These are phyloP conservation scores for Teratosphaeria zuluensis DNA, from an alignment of 2,329 filamentous ascomycete genomes.

Conservation along the genomic window DNA sequence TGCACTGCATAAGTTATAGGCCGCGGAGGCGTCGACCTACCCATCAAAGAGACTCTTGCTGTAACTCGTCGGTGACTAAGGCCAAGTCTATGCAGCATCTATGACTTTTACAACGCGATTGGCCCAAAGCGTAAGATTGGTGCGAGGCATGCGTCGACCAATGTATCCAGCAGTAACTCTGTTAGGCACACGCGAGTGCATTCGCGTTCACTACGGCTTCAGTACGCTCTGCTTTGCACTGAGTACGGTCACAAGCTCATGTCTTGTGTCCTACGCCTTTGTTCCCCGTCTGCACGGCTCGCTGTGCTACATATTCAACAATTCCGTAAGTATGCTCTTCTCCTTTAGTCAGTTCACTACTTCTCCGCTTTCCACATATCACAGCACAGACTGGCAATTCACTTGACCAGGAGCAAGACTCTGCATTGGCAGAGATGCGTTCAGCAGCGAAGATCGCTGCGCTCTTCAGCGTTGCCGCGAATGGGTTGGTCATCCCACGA, in stretches of 20 bases:
- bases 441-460: background rate
- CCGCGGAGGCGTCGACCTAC: too few species aligned
- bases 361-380: background rate
- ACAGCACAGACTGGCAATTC: background rate
- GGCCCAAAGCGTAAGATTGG: background rate
- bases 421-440: background rate
- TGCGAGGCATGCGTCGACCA: background rate
- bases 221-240: background rate
- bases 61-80: too few species aligned
- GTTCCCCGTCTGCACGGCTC: background rate
- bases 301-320: background rate
- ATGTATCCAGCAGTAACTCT: background rate
- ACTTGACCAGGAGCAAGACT: background rate
- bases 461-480: background rate
- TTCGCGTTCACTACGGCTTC: background rate
- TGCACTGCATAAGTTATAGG: too few species aligned
- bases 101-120: too few species aligned
- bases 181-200: background rate
- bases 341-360: too few species aligned
- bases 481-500: background rate
- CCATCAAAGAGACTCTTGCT: too few species aligned
- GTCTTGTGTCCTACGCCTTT: background rate
- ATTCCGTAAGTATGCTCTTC: background rate
- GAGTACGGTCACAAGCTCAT: background rate
- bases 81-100: too few species aligned